Percentiles rank a stretch among this genome's conserved stretches.
Evolutionary conservation across 228 moss, liverwort and hornwort species (phyloP).

Genomic region (Sphagnum fallax): DNA sequence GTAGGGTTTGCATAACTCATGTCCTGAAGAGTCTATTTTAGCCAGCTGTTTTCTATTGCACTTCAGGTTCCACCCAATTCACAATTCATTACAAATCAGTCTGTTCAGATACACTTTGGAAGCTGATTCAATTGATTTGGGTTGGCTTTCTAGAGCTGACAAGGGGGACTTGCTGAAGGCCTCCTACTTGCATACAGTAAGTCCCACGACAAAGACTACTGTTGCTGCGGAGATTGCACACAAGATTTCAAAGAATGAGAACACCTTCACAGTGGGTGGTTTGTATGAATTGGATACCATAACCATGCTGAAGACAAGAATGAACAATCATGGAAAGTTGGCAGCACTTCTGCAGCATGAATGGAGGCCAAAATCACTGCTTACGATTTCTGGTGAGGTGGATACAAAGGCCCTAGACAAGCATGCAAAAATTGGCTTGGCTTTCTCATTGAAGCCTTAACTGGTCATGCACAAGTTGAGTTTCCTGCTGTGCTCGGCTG

Average conservation of each 20-base stretch:
- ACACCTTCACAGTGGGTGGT: conserved; percentile 40
- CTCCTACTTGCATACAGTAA: conserved; percentile 47
- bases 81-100: too few species aligned
- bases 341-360: conserved; percentile 56
- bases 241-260: conserved; percentile 60
- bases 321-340: conserved; percentile 54
- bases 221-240: conserved; percentile 54
- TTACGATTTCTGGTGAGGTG: conserved; percentile 52
- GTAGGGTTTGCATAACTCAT: background rate
- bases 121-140: too few species aligned
- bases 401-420: conserved; percentile 59
- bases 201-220: conserved; percentile 36
- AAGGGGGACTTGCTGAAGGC: conserved; percentile 53
- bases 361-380: conserved; percentile 55
- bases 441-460: conserved; percentile 48
- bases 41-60: too few species aligned
- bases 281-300: conserved; percentile 51
- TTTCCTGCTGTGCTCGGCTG: background rate
- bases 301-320: conserved; percentile 37
- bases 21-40: too few species aligned
- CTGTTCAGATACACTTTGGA: too few species aligned
- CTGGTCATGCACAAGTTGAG: background rate
- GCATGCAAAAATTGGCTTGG: conserved; percentile 54
- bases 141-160: conserved; percentile 21
- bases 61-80: too few species aligned